Conservation (phyloP, 768 basidiomycete genomes). For the Trametes villosa region DNA sequence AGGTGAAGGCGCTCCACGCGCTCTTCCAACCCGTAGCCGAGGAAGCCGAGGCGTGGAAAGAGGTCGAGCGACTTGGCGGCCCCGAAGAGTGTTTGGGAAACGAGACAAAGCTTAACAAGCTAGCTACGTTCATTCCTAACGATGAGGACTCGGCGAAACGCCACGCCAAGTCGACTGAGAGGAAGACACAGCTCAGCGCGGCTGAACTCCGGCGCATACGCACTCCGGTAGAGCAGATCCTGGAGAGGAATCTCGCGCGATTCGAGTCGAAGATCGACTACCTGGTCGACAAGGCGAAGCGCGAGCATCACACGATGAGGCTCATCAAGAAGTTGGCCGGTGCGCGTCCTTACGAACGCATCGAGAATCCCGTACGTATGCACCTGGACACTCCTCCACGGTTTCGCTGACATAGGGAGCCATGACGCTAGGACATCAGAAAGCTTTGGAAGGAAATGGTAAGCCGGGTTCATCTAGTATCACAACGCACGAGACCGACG, state of each 20-base stretch:
- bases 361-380: conserved; percentile 3
- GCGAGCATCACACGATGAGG: neutral
- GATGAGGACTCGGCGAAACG: neutral
- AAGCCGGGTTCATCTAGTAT: neutral
- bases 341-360: neutral
- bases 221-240: neutral
- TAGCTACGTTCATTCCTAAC: neutral
- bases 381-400: neutral
- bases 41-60: neutral
- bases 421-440: neutral
- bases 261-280: conserved; percentile 3
- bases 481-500: neutral
- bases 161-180: neutral
- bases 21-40: neutral
- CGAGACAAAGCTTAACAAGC: conserved; percentile 1
- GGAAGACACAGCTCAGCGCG: neutral
- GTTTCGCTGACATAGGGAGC: neutral
- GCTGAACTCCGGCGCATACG: neutral
- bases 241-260: neutral
- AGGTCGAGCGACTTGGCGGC: neutral
- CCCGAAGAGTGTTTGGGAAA: neutral
- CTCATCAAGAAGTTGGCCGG: neutral
- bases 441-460: conserved; percentile 11
- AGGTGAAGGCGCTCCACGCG: neutral
- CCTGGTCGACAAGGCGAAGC: neutral